These are phyloP conservation scores for Cryptosporidium ubiquitum DNA, from an alignment of 169 alveolate species.

Conservation along the genomic window DNA sequence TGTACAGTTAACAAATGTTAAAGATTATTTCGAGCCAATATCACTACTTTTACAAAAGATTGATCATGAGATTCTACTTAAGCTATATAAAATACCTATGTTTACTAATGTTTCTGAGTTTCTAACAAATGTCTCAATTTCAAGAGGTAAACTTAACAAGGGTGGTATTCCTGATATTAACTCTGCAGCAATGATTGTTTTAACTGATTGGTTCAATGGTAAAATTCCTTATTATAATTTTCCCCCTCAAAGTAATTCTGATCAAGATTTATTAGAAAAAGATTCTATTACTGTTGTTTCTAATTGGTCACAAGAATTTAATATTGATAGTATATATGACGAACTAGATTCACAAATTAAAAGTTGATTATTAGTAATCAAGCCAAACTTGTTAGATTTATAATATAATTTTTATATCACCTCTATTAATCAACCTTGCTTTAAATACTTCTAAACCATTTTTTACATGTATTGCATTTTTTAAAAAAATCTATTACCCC, in stretches of 20 bases:
- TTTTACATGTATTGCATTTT: no score
- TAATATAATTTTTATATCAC: neutral
- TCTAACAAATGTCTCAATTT: slow-evolving; percentile 79
- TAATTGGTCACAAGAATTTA: slow-evolving; percentile 64
- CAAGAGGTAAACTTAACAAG: slow-evolving; percentile 84
- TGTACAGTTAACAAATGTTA: slow-evolving; percentile 88
- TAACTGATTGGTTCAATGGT: slow-evolving; percentile 90
- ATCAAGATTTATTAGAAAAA: slow-evolving; percentile 1
- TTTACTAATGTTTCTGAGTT: slow-evolving; percentile 80
- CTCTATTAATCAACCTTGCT: no score
- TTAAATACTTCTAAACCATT: no score
- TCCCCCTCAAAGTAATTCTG: slow-evolving; percentile 81
- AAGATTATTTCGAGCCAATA: slow-evolving; percentile 89
- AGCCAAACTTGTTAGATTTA: neutral
- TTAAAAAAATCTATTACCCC: no score
- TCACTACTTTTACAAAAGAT: slow-evolving; percentile 84
- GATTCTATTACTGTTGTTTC: slow-evolving; percentile 34
- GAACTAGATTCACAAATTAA: slow-evolving; percentile 26
- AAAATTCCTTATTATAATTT: slow-evolving; percentile 87
- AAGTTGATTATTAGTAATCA: neutral
- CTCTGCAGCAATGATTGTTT: slow-evolving; percentile 89
- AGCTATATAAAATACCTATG: slow-evolving; percentile 82
- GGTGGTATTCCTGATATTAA: slow-evolving; percentile 90
- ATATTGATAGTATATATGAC: slow-evolving; percentile 32
- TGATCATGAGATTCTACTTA: slow-evolving; percentile 80